Percentiles rank a stretch among this genome's conserved stretches.
phyloP scores from a whole-genome alignment of 768 basidiomycete genomes.

The Leccinum uliginosum region DNA sequence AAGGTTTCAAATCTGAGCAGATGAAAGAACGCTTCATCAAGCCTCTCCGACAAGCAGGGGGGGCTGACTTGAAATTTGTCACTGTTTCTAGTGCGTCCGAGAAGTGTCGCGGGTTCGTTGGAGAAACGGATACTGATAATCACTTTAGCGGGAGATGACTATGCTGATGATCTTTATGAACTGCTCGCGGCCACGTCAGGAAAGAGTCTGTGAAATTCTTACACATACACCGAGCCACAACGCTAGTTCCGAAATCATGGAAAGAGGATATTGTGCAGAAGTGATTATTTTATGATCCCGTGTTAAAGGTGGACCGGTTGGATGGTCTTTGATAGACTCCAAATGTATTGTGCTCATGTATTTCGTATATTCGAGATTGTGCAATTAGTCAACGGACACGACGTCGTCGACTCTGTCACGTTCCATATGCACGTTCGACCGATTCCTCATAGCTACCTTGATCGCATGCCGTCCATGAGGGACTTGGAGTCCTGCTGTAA shows the following conservation, averaged over 20 bases:
- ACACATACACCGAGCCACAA: no score
- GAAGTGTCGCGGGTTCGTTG: background rate
- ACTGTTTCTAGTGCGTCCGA: conserved; percentile 9
- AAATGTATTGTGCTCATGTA: background rate
- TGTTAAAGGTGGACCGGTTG: background rate
- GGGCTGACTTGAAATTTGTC: conserved; percentile 1
- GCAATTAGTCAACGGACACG: no score
- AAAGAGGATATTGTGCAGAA: background rate
- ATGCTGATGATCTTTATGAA: background rate
- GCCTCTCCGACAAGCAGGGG: background rate
- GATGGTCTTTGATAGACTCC: background rate
- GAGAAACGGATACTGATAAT: background rate
- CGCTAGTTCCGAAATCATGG: background rate
- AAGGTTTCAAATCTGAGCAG: background rate
- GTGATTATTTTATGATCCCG: background rate
- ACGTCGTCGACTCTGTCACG: no score
- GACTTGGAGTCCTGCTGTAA: no score
- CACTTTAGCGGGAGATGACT: conserved; percentile 3
- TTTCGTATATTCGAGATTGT: background rate
- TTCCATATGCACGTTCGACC: no score
- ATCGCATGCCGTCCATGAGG: no score
- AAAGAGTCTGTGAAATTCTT: background rate
- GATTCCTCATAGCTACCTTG: no score
- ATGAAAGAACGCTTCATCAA: background rate
- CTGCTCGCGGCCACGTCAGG: conserved; percentile 3